Evolutionary conservation across 2,329 filamentous ascomycete genomes (phyloP).

Genomic region (Monosporascus sp.): DNA sequence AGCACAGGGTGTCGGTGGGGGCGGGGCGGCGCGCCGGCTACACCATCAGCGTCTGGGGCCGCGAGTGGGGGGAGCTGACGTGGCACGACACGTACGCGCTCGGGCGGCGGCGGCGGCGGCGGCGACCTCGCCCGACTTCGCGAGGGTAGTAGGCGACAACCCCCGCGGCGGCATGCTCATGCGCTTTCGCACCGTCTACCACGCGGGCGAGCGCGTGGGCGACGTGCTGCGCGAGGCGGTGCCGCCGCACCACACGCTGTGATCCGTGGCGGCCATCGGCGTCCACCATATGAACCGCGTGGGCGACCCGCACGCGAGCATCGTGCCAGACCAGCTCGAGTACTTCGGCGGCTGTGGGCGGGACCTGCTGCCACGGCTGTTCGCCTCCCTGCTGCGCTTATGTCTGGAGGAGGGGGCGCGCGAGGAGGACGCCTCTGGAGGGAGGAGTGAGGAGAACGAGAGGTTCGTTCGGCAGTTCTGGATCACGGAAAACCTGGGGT

Average conservation of each 20-base stretch:
- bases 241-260: constrained; percentile 12
- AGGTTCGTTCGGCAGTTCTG: constrained; percentile 5
- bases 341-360: constrained; percentile 9
- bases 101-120: constrained; percentile 3
- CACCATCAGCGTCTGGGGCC: constrained; percentile 19
- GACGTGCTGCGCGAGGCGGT: constrained; percentile 4
- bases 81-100: constrained; percentile 16
- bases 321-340: constrained; percentile 15
- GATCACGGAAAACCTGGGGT: constrained; percentile 8
- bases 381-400: constrained; percentile 12
- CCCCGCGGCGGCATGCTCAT: constrained; percentile 5
- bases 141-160: no score
- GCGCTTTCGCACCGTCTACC: constrained; percentile 14
- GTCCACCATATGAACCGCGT: constrained; percentile 15
- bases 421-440: neutral
- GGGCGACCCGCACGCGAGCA: constrained; percentile 4
- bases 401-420: constrained; percentile 4
- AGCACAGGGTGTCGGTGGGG: constrained; percentile 9
- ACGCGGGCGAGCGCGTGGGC: constrained; percentile 8
- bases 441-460: neutral
- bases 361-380: constrained; percentile 11
- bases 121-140: neutral
- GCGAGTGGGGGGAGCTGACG: constrained; percentile 16
- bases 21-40: constrained; percentile 9
- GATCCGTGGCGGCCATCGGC: constrained; percentile 9